Evolutionary conservation across 768 basidiomycete genomes (phyloP).

Genomic region (Lactarius vividus): DNA sequence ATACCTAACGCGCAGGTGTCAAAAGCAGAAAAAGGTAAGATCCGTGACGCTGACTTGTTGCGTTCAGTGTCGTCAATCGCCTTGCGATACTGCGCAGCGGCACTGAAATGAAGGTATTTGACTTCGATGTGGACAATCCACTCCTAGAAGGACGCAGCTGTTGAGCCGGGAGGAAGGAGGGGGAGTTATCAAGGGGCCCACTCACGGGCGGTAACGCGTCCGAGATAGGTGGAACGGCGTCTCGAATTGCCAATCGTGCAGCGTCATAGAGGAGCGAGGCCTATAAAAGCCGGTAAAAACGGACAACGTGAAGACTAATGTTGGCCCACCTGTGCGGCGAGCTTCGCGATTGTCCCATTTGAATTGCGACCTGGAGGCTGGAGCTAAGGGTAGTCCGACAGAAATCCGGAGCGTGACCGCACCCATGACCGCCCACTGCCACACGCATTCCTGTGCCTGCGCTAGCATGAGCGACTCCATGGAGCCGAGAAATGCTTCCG

Average conservation of each 20-base stretch:
- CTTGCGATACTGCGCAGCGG: conserved; percentile 86
- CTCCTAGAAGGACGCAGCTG: conserved; percentile 43
- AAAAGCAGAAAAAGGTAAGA: background rate
- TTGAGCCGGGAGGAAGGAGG: background rate
- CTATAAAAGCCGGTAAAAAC: conserved; percentile 11
- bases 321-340: conserved; percentile 22
- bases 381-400: conserved; percentile 1
- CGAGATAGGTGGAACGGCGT: conserved; percentile 24
- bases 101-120: conserved; percentile 82
- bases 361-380: conserved; percentile 18
- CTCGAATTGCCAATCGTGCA: conserved; percentile 23
- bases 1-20: conserved; percentile 52
- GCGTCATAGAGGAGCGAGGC: conserved; percentile 26
- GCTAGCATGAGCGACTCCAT: conserved; percentile 81
- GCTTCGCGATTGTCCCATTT: conserved; percentile 26
- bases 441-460: conserved; percentile 95
- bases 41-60: conserved; percentile 48
- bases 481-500: conserved; percentile 53
- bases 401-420: conserved; percentile 17
- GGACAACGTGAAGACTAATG: background rate
- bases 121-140: conserved; percentile 81
- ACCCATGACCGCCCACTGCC: conserved; percentile 91
- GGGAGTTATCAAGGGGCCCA: conserved; percentile 3
- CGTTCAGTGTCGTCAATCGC: conserved; percentile 84
- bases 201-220: conserved; percentile 56